Conservation (phyloP, 202 grass and related monocot genomes). For the Elaeis oleifera region DNA sequence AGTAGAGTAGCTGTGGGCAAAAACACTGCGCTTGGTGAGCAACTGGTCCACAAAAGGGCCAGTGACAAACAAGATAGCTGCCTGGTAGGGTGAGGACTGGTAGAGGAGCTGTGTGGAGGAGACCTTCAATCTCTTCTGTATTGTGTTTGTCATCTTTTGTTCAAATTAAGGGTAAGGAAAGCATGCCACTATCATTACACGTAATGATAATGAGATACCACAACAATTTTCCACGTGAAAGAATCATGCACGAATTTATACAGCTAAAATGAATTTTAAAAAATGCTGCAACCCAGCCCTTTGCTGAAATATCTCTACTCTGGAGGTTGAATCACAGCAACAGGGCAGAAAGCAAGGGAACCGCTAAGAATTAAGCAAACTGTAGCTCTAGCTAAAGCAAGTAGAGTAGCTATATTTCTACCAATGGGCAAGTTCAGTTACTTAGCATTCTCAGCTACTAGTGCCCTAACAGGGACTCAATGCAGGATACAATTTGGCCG, state of each 20-base stretch:
- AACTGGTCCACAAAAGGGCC: conserved; percentile 88
- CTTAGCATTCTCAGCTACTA: no score
- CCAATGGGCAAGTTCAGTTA: no score
- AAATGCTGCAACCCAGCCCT: no score
- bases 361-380: conserved; percentile 16
- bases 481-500: conserved; percentile 88
- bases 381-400: neutral
- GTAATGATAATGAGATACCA: neutral
- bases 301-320: neutral
- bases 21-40: conserved; percentile 67
- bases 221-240: neutral
- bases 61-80: conserved; percentile 58
- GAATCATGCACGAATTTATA: neutral
- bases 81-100: conserved; percentile 79
- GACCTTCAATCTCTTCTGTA: conserved; percentile 81
- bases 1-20: conserved; percentile 52
- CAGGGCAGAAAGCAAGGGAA: neutral
- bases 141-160: conserved; percentile 88
- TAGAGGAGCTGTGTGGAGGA: conserved; percentile 93
- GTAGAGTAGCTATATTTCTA: no score
- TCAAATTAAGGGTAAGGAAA: conserved; percentile 28
- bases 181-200: conserved; percentile 7
- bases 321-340: conserved; percentile 11
- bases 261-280: neutral
- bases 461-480: no score